phyloP scores from a whole-genome alignment of 2,329 filamentous ascomycete genomes.

The Hypoxylon sp. region DNA sequence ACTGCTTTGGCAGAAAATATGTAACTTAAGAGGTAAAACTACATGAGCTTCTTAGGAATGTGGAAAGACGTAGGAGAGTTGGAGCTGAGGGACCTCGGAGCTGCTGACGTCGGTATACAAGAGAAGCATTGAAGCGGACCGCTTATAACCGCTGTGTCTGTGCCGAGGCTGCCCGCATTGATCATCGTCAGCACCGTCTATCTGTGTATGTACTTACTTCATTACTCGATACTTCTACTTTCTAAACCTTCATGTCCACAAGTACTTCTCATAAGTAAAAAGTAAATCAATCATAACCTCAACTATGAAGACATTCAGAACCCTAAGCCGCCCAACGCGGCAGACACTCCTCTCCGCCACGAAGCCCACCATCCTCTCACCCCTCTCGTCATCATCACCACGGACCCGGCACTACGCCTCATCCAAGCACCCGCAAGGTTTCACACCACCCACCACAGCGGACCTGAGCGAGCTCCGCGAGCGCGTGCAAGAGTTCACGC shows the following conservation, averaged over 20 bases:
- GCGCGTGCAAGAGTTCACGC: conserved; percentile 86
- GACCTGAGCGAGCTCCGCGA: conserved; percentile 85
- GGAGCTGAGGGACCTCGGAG: conserved; percentile 23
- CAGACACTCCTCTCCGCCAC: conserved; percentile 43
- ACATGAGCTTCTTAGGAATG: conserved; percentile 23
- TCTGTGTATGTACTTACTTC: background rate
- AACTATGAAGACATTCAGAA: conserved; percentile 51
- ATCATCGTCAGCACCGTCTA: conserved; percentile 13
- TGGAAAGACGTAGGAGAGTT: conserved; percentile 15
- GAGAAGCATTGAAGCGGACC: conserved; percentile 12
- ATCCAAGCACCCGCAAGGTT: conserved; percentile 68
- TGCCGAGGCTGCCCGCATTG: conserved; percentile 34
- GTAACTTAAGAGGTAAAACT: conserved; percentile 21
- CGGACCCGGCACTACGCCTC: conserved; percentile 62
- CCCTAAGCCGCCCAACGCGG: conserved; percentile 48
- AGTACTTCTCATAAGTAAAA: too few relatives aligned
- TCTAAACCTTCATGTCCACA: conserved; percentile 14
- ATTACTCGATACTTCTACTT: conserved; percentile 21
- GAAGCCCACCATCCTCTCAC: conserved; percentile 40
- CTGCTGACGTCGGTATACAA: conserved; percentile 34
- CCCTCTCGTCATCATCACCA: conserved; percentile 52
- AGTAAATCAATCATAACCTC: conserved; percentile 48
- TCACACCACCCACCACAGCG: conserved; percentile 71
- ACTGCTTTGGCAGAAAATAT: conserved; percentile 26
- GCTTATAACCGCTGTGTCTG: conserved; percentile 34